phyloP scores from a whole-genome alignment of 2,329 filamentous ascomycete species.

The Nothopassalora personata region DNA sequence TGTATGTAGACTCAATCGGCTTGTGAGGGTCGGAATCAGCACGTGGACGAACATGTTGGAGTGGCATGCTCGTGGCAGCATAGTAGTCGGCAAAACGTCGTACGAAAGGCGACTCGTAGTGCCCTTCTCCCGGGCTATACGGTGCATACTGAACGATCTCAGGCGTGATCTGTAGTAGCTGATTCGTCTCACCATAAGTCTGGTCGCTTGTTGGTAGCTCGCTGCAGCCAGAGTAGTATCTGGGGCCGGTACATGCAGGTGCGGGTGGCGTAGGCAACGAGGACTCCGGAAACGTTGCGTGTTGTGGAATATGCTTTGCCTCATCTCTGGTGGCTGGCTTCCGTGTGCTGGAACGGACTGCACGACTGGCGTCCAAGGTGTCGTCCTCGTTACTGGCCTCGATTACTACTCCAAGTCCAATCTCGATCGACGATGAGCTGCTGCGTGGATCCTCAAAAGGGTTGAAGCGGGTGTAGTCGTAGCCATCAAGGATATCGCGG shows the following conservation, averaged over 20 bases:
- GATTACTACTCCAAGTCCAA: constrained; percentile 5
- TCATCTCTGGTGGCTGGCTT: background rate
- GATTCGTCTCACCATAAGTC: constrained; percentile 29
- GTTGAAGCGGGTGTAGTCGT: constrained; percentile 23
- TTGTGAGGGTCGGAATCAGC: background rate
- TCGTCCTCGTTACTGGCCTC: background rate
- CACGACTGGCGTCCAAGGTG: background rate
- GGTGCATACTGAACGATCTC: constrained; percentile 1
- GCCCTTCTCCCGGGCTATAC: background rate
- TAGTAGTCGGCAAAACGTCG: background rate
- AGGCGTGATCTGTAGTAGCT: constrained; percentile 25
- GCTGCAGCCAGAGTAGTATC: constrained; percentile 12
- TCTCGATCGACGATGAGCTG: constrained; percentile 7
- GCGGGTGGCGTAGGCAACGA: constrained; percentile 16
- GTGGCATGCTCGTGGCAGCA: constrained; percentile 6
- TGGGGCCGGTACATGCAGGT: constrained; percentile 8
- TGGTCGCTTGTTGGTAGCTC: constrained; percentile 29
- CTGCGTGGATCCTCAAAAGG: constrained; percentile 1
- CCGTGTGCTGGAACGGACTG: background rate
- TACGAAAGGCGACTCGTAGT: background rate
- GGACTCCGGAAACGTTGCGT: background rate
- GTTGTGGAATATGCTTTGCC: background rate
- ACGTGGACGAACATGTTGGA: background rate
- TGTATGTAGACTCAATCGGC: background rate
- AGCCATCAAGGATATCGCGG: constrained; percentile 23